Evolutionary conservation across 495 filamentous ascomycete genomes (phyloP).

Genomic region (Staphylotrichum longicolle): DNA sequence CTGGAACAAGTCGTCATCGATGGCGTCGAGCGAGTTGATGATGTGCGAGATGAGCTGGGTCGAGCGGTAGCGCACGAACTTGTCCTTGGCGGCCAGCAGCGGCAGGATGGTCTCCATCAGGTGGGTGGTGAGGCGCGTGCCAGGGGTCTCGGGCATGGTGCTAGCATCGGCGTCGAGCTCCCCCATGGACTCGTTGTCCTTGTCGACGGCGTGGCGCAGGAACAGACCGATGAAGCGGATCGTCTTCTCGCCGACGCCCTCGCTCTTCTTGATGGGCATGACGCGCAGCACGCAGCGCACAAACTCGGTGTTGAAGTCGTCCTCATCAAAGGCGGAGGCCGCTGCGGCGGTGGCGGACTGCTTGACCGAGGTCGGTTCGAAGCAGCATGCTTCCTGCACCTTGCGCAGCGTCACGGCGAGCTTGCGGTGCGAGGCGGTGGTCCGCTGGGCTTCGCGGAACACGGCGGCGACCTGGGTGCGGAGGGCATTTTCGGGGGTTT

Average conservation of each 20-base stretch:
- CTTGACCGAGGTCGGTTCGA: slow-evolving; percentile 60
- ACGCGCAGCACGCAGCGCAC: slow-evolving; percentile 75
- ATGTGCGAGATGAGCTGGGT: slow-evolving; percentile 83
- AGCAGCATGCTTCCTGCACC: slow-evolving; percentile 83
- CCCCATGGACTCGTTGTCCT: slow-evolving; percentile 59
- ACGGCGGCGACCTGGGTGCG: slow-evolving; percentile 74
- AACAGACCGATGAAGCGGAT: slow-evolving; percentile 84
- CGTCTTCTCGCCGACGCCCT: slow-evolving; percentile 80
- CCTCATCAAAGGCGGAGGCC: slow-evolving; percentile 65
- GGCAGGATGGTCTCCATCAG: slow-evolving; percentile 68
- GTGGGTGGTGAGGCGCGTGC: slow-evolving; percentile 67
- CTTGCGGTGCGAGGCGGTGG: slow-evolving; percentile 85
- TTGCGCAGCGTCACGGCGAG: slow-evolving; percentile 81
- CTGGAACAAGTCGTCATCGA: slow-evolving; percentile 86
- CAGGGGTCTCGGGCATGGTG: slow-evolving; percentile 74
- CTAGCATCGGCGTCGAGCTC: slow-evolving; percentile 57
- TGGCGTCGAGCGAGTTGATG: slow-evolving; percentile 86
- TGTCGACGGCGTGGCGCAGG: slow-evolving; percentile 76
- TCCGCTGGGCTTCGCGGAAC: slow-evolving; percentile 84
- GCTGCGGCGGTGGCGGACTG: slow-evolving; percentile 39
- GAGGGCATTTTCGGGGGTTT: slow-evolving; percentile 66
- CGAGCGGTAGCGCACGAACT: slow-evolving; percentile 83
- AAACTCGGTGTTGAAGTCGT: slow-evolving; percentile 84
- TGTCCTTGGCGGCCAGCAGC: slow-evolving; percentile 78
- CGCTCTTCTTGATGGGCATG: slow-evolving; percentile 86